These are phyloP conservation scores for Grosmannia serpens DNA, from an alignment of 2,329 filamentous ascomycete genomes.

Conservation along the genomic window DNA sequence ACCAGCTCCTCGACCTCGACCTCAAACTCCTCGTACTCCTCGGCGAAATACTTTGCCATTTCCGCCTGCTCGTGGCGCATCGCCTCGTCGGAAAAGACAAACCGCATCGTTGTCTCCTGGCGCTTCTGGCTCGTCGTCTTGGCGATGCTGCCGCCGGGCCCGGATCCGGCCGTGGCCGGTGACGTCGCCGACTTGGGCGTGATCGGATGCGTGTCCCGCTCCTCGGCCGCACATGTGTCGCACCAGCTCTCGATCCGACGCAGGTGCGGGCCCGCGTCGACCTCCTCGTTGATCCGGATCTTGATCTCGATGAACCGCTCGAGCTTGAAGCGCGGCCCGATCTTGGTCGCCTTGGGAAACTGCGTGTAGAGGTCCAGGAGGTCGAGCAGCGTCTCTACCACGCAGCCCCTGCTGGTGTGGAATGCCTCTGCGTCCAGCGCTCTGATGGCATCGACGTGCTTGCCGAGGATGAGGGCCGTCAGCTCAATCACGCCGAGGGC, in stretches of 20 bases:
- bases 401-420: slow-evolving; percentile 33
- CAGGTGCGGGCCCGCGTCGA: slow-evolving; percentile 47
- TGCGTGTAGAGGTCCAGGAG: slow-evolving; percentile 88
- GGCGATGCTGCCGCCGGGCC: slow-evolving; percentile 17
- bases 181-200: slow-evolving; percentile 27
- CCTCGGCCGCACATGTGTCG: slow-evolving; percentile 34
- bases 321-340: slow-evolving; percentile 61
- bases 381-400: slow-evolving; percentile 75
- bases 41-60: slow-evolving; percentile 57
- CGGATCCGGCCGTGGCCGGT: slow-evolving; percentile 26
- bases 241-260: slow-evolving; percentile 55
- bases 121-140: slow-evolving; percentile 31
- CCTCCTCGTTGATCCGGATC: slow-evolving; percentile 75
- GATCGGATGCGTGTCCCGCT: slow-evolving; percentile 18
- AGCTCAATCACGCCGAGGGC: slow-evolving; percentile 74
- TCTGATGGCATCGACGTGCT: slow-evolving; percentile 37
- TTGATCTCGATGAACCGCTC: slow-evolving; percentile 77
- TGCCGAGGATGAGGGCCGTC: slow-evolving; percentile 54
- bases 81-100: slow-evolving; percentile 72
- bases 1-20: slow-evolving; percentile 62
- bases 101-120: slow-evolving; percentile 69
- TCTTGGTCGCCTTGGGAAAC: slow-evolving; percentile 59
- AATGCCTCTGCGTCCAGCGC: slow-evolving; percentile 30
- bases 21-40: slow-evolving; percentile 67
- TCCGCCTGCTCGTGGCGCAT: slow-evolving; percentile 59